A percentile compares a stretch with the other conserved stretches of the same genome.
Conservation (phyloP, 345 rosid genomes). For the Eucalyptus sideroxylon region DNA sequence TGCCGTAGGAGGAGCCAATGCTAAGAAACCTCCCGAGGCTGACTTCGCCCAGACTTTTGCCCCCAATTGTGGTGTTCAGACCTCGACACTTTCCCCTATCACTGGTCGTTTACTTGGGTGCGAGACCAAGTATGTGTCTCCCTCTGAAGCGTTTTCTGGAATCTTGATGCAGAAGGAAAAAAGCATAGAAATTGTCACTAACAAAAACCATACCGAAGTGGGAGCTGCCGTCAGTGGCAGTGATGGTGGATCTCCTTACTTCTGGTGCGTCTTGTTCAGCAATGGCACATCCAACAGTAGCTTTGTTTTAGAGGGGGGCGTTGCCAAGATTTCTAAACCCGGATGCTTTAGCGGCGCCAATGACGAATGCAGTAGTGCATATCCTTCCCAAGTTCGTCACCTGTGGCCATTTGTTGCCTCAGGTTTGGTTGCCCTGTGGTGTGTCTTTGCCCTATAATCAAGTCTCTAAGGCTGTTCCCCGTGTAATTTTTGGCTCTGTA, state of each 20-base stretch:
- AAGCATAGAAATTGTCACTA: conserved; percentile 40
- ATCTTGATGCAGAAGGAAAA: conserved; percentile 34
- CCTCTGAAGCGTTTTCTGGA: conserved; percentile 46
- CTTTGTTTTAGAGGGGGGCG: conserved; percentile 41
- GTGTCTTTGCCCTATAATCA: neutral
- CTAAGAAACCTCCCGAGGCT: conserved; percentile 56
- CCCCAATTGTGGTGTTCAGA: conserved; percentile 47
- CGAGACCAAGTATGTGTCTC: conserved; percentile 29
- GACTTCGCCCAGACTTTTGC: conserved; percentile 47
- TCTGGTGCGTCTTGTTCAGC: conserved; percentile 77
- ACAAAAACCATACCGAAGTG: conserved; percentile 57
- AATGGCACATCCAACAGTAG: conserved; percentile 45
- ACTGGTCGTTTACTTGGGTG: conserved; percentile 66
- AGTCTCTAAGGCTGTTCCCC: neutral
- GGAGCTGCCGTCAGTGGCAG: conserved; percentile 55
- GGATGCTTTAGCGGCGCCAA: conserved; percentile 79
- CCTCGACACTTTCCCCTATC: conserved; percentile 36
- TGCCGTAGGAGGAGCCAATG: conserved; percentile 46
- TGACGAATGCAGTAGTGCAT: conserved; percentile 33
- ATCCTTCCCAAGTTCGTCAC: neutral
- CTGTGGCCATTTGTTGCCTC: conserved; percentile 6
- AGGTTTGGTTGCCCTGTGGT: conserved; percentile 9
- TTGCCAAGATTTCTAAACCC: conserved; percentile 32
- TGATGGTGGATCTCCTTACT: conserved; percentile 57
- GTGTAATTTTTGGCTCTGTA: neutral